These are phyloP conservation scores for Saksenaea vasiformis DNA, from an alignment of 371 early-diverging fungal genomes.

Conservation along the genomic window DNA sequence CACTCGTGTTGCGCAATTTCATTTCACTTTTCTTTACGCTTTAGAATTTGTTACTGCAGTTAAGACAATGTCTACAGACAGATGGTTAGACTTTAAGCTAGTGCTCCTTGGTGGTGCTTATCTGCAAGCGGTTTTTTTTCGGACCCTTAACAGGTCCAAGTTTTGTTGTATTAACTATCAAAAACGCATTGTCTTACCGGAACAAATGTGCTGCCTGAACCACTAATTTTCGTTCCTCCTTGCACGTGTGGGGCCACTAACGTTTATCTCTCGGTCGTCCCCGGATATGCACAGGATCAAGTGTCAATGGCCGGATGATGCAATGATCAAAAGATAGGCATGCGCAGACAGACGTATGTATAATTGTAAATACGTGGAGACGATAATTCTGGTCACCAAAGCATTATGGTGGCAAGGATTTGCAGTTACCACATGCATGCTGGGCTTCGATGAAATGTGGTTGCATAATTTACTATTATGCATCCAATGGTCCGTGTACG, in stretches of 20 bases:
- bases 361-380: background rate
- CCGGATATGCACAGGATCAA: background rate
- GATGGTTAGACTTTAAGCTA: too few relatives aligned
- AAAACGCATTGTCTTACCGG: background rate
- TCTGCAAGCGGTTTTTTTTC: too few relatives aligned
- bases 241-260: background rate
- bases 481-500: constrained; percentile 2
- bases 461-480: background rate
- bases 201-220: background rate
- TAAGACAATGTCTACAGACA: too few relatives aligned
- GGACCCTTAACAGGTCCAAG: too few relatives aligned
- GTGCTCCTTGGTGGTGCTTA: too few relatives aligned
- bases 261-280: background rate
- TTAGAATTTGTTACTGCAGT: background rate
- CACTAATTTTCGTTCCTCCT: background rate
- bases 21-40: background rate
- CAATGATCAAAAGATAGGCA: background rate
- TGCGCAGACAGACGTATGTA: too few relatives aligned
- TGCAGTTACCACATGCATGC: background rate
- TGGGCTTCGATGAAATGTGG: background rate
- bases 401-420: too few relatives aligned
- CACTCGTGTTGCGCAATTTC: background rate
- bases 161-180: background rate
- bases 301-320: too few relatives aligned
- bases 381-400: background rate